Percentiles rank a stretch among this genome's conserved stretches.
These are phyloP conservation scores for Acanthamoeba castellanii DNA, from an alignment of 208 protist genomes.

Conservation along the genomic window DNA sequence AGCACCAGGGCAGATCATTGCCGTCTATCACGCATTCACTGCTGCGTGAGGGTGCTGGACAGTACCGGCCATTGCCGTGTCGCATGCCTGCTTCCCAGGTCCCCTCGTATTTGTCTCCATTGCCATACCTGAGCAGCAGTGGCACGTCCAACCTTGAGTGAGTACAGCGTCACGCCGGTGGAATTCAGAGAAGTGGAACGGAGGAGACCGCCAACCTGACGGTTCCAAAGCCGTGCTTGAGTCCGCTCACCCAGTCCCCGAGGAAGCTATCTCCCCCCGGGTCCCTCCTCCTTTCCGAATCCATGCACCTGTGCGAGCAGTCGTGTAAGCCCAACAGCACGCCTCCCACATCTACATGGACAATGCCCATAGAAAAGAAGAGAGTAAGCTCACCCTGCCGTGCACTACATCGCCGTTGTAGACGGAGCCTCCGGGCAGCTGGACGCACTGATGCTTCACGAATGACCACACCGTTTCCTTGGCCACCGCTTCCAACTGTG, in stretches of 20 bases:
- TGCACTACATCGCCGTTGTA: conserved; percentile 41
- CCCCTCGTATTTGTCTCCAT: conserved; percentile 60
- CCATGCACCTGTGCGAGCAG: neutral
- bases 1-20: neutral
- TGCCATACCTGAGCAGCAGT: neutral
- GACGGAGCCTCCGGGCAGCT: neutral
- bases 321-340: no score
- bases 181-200: neutral
- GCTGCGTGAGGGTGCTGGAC: no score
- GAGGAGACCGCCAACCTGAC: neutral
- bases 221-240: conserved; percentile 46
- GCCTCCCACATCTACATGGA: neutral
- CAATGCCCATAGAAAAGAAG: neutral
- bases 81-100: neutral
- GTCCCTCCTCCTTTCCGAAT: neutral
- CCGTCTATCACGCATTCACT: no score
- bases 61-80: conserved; percentile 32
- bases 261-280: conserved; percentile 12
- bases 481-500: conserved; percentile 16
- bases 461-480: conserved; percentile 27
- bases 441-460: neutral
- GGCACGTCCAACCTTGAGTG: neutral
- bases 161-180: neutral
- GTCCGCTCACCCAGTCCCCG: neutral
- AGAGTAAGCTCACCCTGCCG: neutral